Evolutionary conservation across 2,329 filamentous ascomycete species (phyloP), one percentile per base, ranked within the genome.

Genomic region (Botrytis porri): DNA sequence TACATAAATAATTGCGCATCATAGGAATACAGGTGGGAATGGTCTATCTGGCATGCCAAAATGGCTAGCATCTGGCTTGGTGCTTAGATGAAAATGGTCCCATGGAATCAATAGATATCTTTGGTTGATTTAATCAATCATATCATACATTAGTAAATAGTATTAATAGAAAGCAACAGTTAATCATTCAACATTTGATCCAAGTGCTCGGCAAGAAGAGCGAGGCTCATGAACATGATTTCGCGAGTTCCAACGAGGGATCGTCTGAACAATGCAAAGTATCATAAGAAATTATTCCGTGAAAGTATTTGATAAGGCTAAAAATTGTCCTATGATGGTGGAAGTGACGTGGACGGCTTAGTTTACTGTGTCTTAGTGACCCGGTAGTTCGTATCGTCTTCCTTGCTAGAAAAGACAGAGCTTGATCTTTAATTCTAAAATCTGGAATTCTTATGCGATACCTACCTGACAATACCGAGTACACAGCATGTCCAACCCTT

Each of bases 141-240:
- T 69, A 69, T 67, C 48, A 67, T 25, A 32, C 37, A 57, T 9
- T 32, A 69, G 48, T 32, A 59, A 59, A 54, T 71, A 71, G 48
- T 66, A 71, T 71, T 57, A 71, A 71, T 71, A 71, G 14, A 29
- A 43, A 41, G 43, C 37, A 70, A 62, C 20, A 45, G 14, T 37
- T 22, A 45, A 18, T 9, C 10, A 62, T 37, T 45, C 6, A 22
- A 10, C 39, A 16, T 69, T 32, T 43, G 6, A 51, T 6, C 14
- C 32, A 32, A 35, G 29, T 20, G 57, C 35, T n/a, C 20, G 39
- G 60, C 16, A 39, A 62, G 22, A n/a, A 14, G 14, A n/a, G 35
- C 32, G 60, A 25, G 6, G 22, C 37, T 18, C 35, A 39, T 18
- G 35, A 39, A 62, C 9, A n/a, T 39, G 12, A 62, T 8, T 62